Evolutionary conservation across 73 alveolate genomes (phyloP).

Genomic region (Tetrahymena elliotti): DNA sequence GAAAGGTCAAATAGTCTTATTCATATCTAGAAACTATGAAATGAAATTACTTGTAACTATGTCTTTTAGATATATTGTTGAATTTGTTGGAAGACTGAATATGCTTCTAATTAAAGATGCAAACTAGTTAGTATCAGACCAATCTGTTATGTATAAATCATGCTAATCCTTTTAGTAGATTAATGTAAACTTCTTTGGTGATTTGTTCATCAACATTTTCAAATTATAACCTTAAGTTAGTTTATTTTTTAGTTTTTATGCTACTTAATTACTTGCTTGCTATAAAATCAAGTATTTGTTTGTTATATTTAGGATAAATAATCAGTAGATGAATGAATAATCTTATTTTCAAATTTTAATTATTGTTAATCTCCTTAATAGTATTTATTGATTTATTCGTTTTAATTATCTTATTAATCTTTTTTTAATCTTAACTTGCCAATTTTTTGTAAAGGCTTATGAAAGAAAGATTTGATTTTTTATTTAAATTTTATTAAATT

Average conservation of each 20-base stretch:
- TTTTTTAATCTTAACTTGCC: neutral
- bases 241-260: too few relatives aligned
- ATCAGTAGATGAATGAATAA: neutral
- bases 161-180: neutral
- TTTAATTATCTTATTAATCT: neutral
- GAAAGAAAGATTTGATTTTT: neutral
- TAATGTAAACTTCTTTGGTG: neutral
- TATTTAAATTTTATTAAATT: too few relatives aligned
- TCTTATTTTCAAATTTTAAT: neutral
- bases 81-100: neutral
- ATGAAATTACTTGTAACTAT: neutral
- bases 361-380: neutral
- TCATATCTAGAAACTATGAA: too few relatives aligned
- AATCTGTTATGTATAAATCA: neutral
- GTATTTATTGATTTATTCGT: neutral
- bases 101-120: neutral
- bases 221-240: neutral
- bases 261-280: neutral
- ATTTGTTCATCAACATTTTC: neutral
- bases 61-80: neutral
- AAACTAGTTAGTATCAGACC: neutral
- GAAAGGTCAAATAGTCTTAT: too few relatives aligned
- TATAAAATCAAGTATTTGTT: neutral
- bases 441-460: too few relatives aligned
- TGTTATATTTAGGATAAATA: neutral